A percentile compares a stretch with the other conserved stretches of the same genome.
phyloP scores from a whole-genome alignment of 805 yeast species.

The Candida broadrunensis region DNA sequence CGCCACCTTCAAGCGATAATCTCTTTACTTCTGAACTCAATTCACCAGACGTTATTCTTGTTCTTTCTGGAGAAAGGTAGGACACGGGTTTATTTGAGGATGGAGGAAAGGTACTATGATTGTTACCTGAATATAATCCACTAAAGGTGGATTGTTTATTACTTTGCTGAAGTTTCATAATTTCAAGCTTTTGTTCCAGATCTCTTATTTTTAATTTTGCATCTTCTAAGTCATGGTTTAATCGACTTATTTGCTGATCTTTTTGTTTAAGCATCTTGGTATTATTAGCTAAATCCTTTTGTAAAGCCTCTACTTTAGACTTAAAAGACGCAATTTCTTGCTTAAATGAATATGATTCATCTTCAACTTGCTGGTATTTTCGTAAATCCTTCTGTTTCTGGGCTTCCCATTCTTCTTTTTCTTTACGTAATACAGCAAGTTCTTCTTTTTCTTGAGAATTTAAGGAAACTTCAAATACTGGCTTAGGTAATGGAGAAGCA shows the following conservation, averaged over 20 bases:
- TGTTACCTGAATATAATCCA: constrained; percentile 1
- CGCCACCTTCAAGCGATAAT: constrained; percentile 30
- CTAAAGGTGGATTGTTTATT: constrained; percentile 2
- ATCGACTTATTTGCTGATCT: constrained; percentile 64
- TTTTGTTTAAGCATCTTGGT: constrained; percentile 57
- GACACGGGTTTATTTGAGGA: background rate
- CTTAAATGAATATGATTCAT: constrained; percentile 13
- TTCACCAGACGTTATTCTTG: constrained; percentile 29
- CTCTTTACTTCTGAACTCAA: constrained; percentile 41
- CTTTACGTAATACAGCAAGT: constrained; percentile 49
- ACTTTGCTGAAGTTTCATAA: constrained; percentile 24
- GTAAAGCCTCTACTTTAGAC: constrained; percentile 36
- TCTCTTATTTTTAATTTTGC: constrained; percentile 51
- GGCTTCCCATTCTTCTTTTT: constrained; percentile 45
- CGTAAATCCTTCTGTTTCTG: constrained; percentile 21
- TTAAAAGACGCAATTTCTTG: constrained; percentile 21
- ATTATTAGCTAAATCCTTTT: constrained; percentile 50
- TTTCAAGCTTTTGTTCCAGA: constrained; percentile 45
- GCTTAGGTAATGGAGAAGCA: constrained; percentile 2
- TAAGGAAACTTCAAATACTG: constrained; percentile 7
- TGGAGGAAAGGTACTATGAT: background rate
- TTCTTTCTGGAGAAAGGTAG: constrained; percentile 1
- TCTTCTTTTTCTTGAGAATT: constrained; percentile 39
- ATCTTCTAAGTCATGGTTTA: constrained; percentile 59
- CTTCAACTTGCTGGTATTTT: constrained; percentile 18